These are phyloP conservation scores for Mucor indicus DNA, from an alignment of 371 early-diverging fungal genomes.

Conservation along the genomic window DNA sequence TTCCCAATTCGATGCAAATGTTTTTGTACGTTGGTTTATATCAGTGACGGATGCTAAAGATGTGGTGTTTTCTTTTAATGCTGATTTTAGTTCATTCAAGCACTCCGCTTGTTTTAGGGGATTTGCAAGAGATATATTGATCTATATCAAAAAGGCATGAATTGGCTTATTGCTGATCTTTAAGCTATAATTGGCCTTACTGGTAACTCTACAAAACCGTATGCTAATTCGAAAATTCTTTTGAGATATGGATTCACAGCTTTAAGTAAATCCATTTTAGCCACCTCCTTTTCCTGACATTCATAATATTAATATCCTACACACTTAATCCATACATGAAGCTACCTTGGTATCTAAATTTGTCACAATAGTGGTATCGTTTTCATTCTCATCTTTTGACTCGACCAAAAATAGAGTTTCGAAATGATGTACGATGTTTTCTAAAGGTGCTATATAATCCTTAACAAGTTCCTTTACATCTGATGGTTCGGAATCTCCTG, in stretches of 20 bases:
- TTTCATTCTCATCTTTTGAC: not conserved
- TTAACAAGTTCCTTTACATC: conserved; percentile 12
- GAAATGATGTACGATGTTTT: conserved; percentile 25
- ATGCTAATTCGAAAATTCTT: conserved; percentile 13
- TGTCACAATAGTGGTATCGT: not conserved
- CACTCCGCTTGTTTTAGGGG: conserved; percentile 14
- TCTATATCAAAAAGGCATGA: not conserved
- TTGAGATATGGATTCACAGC: conserved; percentile 21
- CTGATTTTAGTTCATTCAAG: conserved; percentile 10
- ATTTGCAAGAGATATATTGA: conserved; percentile 4
- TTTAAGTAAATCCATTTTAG: conserved; percentile 17
- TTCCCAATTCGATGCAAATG: conserved; percentile 27
- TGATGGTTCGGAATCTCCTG: not conserved
- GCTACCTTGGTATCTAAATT: too few species aligned
- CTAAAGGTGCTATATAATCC: conserved; percentile 20
- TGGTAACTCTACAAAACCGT: conserved; percentile 11
- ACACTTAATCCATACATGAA: not conserved
- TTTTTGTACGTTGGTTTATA: conserved; percentile 15
- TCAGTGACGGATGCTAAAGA: conserved; percentile 14
- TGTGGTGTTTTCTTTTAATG: conserved; percentile 5
- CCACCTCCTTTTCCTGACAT: conserved; percentile 18
- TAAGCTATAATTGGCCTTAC: conserved; percentile 8
- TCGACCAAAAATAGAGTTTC: conserved; percentile 17
- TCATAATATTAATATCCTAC: not conserved
- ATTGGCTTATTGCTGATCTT: not conserved